Evolutionary conservation across 306 rosid genomes (phyloP).

Genomic region (Glycine latifolia): DNA sequence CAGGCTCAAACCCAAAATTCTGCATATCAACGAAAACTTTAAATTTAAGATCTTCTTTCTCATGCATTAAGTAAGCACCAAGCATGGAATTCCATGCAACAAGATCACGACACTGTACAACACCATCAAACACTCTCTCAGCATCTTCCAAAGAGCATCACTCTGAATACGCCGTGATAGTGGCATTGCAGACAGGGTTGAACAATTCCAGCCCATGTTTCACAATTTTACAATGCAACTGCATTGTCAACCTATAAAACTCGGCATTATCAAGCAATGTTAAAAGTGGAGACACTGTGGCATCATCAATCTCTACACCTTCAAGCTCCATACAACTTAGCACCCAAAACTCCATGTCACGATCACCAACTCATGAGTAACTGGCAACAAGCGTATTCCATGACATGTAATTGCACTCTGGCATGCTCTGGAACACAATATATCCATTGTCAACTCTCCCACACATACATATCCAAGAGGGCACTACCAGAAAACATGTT

Average conservation of each 20-base stretch:
- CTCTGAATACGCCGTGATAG: conserved; percentile 73
- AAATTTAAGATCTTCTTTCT: conserved; percentile 62
- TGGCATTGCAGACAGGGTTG: conserved; percentile 69
- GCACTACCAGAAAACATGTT: conserved; percentile 74
- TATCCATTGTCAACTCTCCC: conserved; percentile 70
- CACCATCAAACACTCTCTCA: conserved; percentile 62
- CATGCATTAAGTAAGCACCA: conserved; percentile 67
- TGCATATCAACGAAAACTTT: conserved; percentile 69
- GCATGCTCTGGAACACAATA: conserved; percentile 57
- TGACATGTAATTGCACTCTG: conserved; percentile 60
- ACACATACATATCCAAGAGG: conserved; percentile 87
- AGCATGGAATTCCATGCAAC: conserved; percentile 90
- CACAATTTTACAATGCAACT: conserved; percentile 69
- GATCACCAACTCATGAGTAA: conserved; percentile 64
- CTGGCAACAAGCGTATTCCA: conserved; percentile 85
- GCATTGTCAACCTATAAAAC: conserved; percentile 53
- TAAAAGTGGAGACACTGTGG: conserved; percentile 76
- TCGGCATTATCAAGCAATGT: conserved; percentile 69
- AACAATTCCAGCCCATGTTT: conserved; percentile 65
- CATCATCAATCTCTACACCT: conserved; percentile 69
- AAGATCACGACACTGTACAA: conserved; percentile 56
- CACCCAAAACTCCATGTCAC: conserved; percentile 56
- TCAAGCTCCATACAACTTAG: conserved; percentile 67
- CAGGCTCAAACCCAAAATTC: conserved; percentile 71
- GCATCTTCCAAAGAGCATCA: conserved; percentile 75